These are phyloP conservation scores for Penicillium riverlandense DNA, from an alignment of 495 filamentous ascomycete species.

Conservation along the genomic window DNA sequence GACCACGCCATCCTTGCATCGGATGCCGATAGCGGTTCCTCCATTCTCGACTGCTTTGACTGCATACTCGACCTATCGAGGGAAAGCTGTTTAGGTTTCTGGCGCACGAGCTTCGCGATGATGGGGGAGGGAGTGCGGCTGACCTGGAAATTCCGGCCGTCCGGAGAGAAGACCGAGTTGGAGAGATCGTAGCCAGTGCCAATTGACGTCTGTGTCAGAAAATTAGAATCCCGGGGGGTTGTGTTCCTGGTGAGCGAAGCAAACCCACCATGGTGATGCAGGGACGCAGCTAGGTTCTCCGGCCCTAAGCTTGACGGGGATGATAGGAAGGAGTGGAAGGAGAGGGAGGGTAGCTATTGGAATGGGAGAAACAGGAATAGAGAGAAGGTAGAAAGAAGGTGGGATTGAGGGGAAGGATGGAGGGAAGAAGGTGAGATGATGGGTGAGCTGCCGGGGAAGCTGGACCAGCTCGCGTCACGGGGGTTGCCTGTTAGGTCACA, in stretches of 20 bases:
- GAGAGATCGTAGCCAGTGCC: constrained; percentile 98
- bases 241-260: not conserved
- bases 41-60: constrained; percentile 98
- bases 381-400: too few relatives aligned
- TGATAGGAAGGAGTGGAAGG: not conserved
- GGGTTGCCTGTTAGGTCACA: constrained; percentile 8
- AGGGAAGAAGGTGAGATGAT: constrained; percentile 3
- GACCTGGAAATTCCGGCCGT: constrained; percentile 96
- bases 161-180: constrained; percentile 98
- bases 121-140: not conserved
- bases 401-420: not conserved
- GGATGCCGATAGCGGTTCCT: constrained; percentile 90
- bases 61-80: constrained; percentile 80
- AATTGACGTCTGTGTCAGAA: constrained; percentile 76
- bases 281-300: not conserved
- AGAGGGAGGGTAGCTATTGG: too few relatives aligned
- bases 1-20: constrained; percentile 95
- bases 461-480: constrained; percentile 10
- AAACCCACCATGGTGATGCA: constrained; percentile 28
- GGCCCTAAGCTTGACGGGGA: not conserved
- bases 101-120: too few relatives aligned
- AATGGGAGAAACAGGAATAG: too few relatives aligned
- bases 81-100: too few relatives aligned
- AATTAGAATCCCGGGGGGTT: not conserved
- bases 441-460: constrained; percentile 1